Evolutionary conservation across 1,284 basidiomycete genomes (phyloP).

Genomic region (Fistulinella staudtii): DNA sequence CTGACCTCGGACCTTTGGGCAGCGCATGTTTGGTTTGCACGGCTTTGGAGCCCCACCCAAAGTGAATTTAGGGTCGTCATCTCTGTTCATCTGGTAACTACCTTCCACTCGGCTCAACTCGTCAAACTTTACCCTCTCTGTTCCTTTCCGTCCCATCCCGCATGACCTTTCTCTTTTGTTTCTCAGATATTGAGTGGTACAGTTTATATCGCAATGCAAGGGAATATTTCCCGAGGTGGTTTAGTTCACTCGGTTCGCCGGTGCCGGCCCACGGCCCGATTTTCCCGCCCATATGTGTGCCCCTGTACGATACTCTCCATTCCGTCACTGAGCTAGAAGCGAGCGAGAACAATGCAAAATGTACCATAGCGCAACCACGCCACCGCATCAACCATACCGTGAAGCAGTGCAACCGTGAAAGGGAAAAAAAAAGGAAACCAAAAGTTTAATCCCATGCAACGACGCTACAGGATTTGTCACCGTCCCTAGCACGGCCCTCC

Average conservation of each 20-base stretch:
- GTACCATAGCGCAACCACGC: too few relatives aligned
- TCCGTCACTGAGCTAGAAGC: not conserved
- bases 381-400: too few relatives aligned
- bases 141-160: not conserved
- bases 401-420: too few relatives aligned
- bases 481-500: too few relatives aligned
- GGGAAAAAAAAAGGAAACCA: too few relatives aligned
- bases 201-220: slow-evolving; percentile 1
- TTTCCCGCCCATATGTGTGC: not conserved
- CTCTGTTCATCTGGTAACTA: not conserved
- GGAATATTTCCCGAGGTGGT: slow-evolving; percentile 3
- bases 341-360: not conserved
- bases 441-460: too few relatives aligned
- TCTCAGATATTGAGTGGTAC: not conserved
- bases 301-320: not conserved
- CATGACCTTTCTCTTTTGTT: not conserved
- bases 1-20: not conserved
- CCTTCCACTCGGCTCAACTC: not conserved
- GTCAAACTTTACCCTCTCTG: not conserved
- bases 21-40: not conserved
- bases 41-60: not conserved
- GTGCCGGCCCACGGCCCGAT: not conserved
- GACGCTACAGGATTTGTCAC: not conserved
- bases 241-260: slow-evolving; percentile 1
- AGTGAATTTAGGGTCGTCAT: not conserved